Evolutionary conservation across 2,329 filamentous ascomycete species (phyloP), one percentile per base, ranked within the genome.

Genomic region (Parastagonospora nodorum): DNA sequence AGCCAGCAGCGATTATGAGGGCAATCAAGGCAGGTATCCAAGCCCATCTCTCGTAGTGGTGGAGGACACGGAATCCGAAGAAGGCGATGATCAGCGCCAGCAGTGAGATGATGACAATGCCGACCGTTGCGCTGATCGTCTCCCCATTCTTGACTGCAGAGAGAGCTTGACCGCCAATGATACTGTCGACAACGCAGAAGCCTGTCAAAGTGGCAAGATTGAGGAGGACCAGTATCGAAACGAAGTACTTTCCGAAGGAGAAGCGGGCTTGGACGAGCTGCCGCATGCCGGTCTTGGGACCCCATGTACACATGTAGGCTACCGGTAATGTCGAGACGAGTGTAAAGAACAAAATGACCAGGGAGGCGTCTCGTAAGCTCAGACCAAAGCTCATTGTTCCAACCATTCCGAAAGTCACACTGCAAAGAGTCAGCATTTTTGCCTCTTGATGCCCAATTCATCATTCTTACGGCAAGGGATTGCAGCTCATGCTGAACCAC

Each of bases 191-290:
- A 60, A 87, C 78, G 42, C 80, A 82, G 73, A 87, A 88, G n/a
- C 84, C 84, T 4, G 79, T 82, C 2, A 87, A 74, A 0, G 84
- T 87, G 11, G 83, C 84, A 19, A 88, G 74, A 61, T 88, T 88
- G 51, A 88, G 75, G 8, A 87, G 64, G 2, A 86, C 81, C 2
- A 84, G 80, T n/a, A 88, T 65, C 0, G 80, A 82, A 30, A 85
- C 81, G 15, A 83, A 72, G 61, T 85, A 86, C 46, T 67, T 71
- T 16, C 68, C 68, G 64, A 86, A 88, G 35, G 80, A 82, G 67
- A 82, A 88, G 16, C 85, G 77, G 4, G 85, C 84, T 58, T 85
- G 83, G 7, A 88, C 80, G 78, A 88, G 85, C 68, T 87, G 84
- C 12, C 85, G 78, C 78, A 88, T 81, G 36, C 84, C 85, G 8